Percentiles rank a stretch among this genome's conserved stretches.
Evolutionary conservation across 2,329 filamentous ascomycete species (phyloP).

Genomic region (Zalaria sp.): DNA sequence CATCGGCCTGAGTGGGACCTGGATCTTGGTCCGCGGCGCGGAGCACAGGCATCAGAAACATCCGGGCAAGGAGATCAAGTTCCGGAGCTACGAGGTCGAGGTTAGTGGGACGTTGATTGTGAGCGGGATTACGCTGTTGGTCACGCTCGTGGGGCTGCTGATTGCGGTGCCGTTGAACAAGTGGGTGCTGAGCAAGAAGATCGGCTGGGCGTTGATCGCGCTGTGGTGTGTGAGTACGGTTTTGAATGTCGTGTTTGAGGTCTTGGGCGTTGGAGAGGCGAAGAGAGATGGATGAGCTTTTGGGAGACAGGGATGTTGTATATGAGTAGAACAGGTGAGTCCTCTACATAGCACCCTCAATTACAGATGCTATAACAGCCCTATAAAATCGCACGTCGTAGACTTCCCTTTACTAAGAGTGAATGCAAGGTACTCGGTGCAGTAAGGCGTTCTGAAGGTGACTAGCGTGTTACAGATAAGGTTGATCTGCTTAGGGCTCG

Average conservation of each 20-base stretch:
- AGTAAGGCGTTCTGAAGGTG: too few species aligned
- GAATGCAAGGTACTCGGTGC: too few species aligned
- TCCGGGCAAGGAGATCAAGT: constrained; percentile 48
- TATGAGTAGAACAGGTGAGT: too few species aligned
- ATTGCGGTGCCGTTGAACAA: constrained; percentile 71
- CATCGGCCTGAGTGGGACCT: constrained; percentile 79
- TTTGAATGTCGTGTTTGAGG: constrained; percentile 68
- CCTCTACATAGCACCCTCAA: too few species aligned
- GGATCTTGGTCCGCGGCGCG: constrained; percentile 65
- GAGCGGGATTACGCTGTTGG: constrained; percentile 66
- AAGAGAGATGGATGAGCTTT: neutral
- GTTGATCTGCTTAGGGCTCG: too few species aligned
- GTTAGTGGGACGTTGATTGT: constrained; percentile 77
- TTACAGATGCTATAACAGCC: too few species aligned
- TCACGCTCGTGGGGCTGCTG: constrained; percentile 66
- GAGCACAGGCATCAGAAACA: constrained; percentile 53
- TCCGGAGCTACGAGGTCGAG: constrained; percentile 68
- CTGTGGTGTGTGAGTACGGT: constrained; percentile 73
- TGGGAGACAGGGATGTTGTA: neutral
- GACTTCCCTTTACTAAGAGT: too few species aligned
- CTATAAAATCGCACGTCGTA: too few species aligned
- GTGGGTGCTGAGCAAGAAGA: constrained; percentile 70
- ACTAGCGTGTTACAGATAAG: too few species aligned
- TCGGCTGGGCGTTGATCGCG: constrained; percentile 67
- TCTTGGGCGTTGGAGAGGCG: constrained; percentile 25